phyloP scores from a whole-genome alignment of 805 yeast species.

The Ogataea philodendri region DNA sequence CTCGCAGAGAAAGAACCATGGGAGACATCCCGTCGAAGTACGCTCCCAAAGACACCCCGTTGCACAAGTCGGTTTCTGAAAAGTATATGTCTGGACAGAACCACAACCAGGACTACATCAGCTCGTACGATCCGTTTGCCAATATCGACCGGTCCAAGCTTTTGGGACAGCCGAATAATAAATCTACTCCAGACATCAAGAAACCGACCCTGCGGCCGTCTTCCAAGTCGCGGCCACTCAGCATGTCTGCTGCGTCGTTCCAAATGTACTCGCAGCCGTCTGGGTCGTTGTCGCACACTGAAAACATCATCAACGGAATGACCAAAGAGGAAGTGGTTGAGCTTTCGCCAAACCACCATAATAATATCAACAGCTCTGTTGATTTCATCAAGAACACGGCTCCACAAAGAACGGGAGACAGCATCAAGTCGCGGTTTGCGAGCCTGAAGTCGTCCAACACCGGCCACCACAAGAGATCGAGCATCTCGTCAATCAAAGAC shows the following conservation, averaged over 20 bases:
- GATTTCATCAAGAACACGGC: conserved; percentile 35
- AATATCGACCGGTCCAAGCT: conserved; percentile 40
- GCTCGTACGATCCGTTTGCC: conserved; percentile 41
- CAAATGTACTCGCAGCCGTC: conserved; percentile 12
- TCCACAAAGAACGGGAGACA: conserved; percentile 29
- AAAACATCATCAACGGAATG: conserved; percentile 32
- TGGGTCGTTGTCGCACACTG: conserved; percentile 18
- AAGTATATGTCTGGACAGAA: conserved; percentile 7
- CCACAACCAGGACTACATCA: conserved; percentile 1
- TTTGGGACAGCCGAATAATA: conserved; percentile 18
- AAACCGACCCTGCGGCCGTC: conserved; percentile 2
- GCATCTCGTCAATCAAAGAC: conserved; percentile 36
- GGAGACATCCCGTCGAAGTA: conserved; percentile 11
- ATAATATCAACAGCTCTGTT: conserved; percentile 36
- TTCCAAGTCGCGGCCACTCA: conserved; percentile 32
- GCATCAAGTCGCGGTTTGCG: conserved; percentile 20
- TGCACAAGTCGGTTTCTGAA: conserved; percentile 22
- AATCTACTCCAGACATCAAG: conserved; percentile 12
- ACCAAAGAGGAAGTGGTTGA: conserved; percentile 35
- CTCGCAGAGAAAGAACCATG: conserved; percentile 19
- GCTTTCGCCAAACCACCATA: conserved; percentile 31
- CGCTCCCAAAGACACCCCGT: conserved; percentile 6
- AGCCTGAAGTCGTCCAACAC: conserved; percentile 21
- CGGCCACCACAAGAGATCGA: conserved; percentile 31
- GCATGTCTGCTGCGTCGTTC: conserved; percentile 35